Evolutionary conservation across 2,329 filamentous ascomycete genomes (phyloP), one percentile per base, ranked within the genome.

Genomic region (Nothomitra cinnamomea): DNA sequence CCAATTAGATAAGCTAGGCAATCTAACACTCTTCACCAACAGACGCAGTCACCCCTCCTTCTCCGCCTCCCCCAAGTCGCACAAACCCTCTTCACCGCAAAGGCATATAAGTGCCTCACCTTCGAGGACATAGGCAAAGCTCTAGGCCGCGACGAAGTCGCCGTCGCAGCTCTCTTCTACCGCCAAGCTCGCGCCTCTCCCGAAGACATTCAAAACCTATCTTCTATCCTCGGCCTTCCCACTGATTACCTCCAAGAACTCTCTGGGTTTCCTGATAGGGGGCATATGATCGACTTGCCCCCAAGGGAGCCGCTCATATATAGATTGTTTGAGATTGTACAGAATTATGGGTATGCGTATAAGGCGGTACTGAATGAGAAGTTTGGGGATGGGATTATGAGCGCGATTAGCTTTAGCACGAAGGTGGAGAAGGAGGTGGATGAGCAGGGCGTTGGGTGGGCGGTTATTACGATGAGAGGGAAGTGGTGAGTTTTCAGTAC

Each of bases 331-430:
- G 90, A 96, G 74, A 85, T 95, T 64, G 83, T 96, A 57, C 89
- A 95, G 71, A 96, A 95, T 67, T 95, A 95, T 63, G 90, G 90
- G 1, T 94, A 95, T 66, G 86, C 89, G 0, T 95, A 94, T 70
- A 95, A 95, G 75, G 89, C 88, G 0, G 78, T 96, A 3, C 66
- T 95, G 67, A 95, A 96, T 61, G 90, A 96, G 76, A 95, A 95
- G 74, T 88, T 87, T 64, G 85, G 85, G 0, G 85, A 89, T 64
- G 90, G 90, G 1, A 96, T 96, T 64, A 95, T 96, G 90, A 94
- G 87, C 64, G 90, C 89, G 1, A 95, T 95, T 63, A 80, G 81
- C 15, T 95, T 95, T 67, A 85, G 80, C 52, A 94, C 87, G 0
- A 87, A 87, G 64, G 85, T 96, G 1, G 87, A 95, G 66, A 94